Percentiles rank a stretch among this genome's conserved stretches.
These are phyloP conservation scores for Colletotrichum sidae DNA, from an alignment of 2,329 filamentous ascomycete genomes.

Conservation along the genomic window DNA sequence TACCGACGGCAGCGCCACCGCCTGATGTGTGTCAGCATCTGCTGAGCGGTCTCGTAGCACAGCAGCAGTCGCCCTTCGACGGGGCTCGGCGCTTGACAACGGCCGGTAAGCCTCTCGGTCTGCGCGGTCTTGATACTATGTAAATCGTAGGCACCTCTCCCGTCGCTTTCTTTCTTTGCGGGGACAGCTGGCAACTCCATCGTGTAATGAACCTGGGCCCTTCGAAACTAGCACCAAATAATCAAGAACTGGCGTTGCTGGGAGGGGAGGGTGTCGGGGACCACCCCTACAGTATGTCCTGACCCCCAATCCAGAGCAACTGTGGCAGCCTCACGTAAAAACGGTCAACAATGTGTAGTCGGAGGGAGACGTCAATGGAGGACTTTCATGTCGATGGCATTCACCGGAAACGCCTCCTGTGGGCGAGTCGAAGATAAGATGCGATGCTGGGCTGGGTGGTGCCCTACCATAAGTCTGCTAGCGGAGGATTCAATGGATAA, in stretches of 20 bases:
- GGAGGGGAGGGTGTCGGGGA: too few species aligned
- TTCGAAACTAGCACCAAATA: not conserved
- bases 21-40: conserved; percentile 1
- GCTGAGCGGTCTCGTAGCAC: conserved; percentile 18
- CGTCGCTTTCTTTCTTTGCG: conserved; percentile 15
- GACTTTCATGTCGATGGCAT: too few species aligned
- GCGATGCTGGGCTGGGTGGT: not conserved
- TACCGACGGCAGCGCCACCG: not conserved
- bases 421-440: not conserved
- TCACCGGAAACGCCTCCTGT: too few species aligned
- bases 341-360: not conserved
- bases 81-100: conserved; percentile 19
- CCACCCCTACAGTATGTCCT: not conserved
- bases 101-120: conserved; percentile 32
- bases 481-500: conserved; percentile 15
- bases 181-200: conserved; percentile 18
- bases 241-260: too few species aligned
- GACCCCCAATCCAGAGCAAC: conserved; percentile 6
- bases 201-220: conserved; percentile 10
- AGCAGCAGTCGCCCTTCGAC: conserved; percentile 28
- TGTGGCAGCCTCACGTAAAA: not conserved
- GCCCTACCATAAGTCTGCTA: conserved; percentile 10
- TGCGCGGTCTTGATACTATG: not conserved
- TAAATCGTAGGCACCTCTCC: conserved; percentile 4
- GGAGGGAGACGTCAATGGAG: not conserved